These are phyloP conservation scores for Salvia hispanica DNA, from an alignment of 257 asterid species.

Conservation along the genomic window DNA sequence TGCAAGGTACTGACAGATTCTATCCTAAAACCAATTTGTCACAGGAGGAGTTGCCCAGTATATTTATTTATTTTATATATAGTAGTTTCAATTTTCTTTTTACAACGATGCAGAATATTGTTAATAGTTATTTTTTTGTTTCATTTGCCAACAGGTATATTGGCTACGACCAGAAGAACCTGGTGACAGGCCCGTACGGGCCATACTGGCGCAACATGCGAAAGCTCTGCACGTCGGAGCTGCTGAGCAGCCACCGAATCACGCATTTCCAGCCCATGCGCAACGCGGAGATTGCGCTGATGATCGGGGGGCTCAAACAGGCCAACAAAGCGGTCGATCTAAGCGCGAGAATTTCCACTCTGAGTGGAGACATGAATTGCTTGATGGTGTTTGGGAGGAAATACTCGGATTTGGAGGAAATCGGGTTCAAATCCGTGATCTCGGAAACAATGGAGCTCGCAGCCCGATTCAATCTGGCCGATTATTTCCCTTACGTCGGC, in stretches of 20 bases:
- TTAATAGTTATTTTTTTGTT: too few relatives aligned
- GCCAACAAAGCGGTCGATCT: slow-evolving; percentile 25
- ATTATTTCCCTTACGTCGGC: slow-evolving; percentile 40
- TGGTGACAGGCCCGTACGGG: slow-evolving; percentile 32
- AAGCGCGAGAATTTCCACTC: slow-evolving; percentile 1
- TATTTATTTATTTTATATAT: not conserved
- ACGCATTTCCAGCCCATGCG: slow-evolving; percentile 38
- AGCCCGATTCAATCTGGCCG: slow-evolving; percentile 33
- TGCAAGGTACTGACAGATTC: slow-evolving; percentile 3
- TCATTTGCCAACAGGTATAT: too few relatives aligned
- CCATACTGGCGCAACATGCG: slow-evolving; percentile 48
- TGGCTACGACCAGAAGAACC: slow-evolving; percentile 18
- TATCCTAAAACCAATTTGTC: not conserved
- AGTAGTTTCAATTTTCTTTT: slow-evolving; percentile 24
- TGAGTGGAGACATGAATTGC: slow-evolving; percentile 35
- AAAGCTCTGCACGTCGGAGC: slow-evolving; percentile 34
- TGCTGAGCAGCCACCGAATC: slow-evolving; percentile 29
- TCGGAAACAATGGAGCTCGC: slow-evolving; percentile 17
- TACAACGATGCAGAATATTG: too few relatives aligned
- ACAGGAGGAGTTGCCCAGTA: slow-evolving; percentile 24
- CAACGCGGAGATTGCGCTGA: slow-evolving; percentile 37
- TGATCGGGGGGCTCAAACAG: not conserved
- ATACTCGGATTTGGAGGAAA: slow-evolving; percentile 31
- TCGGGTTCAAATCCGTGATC: slow-evolving; percentile 25
- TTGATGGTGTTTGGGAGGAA: slow-evolving; percentile 42